These are phyloP conservation scores for Nicotiana tabacum DNA, from an alignment of 257 asterid species.

Conservation along the genomic window DNA sequence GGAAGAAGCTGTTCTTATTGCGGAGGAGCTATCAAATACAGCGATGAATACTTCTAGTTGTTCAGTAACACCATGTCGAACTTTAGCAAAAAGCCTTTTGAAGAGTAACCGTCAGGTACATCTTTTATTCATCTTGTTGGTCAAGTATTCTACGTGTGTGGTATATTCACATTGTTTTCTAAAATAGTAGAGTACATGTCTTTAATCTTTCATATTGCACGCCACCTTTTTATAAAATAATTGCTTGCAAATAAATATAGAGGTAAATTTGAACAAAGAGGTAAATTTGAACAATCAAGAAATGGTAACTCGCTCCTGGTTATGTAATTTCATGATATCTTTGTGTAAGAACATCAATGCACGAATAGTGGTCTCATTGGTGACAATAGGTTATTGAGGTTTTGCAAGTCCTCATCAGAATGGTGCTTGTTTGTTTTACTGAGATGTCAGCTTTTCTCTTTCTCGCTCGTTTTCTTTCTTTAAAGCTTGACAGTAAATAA, in stretches of 20 bases:
- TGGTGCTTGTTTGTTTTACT: background rate
- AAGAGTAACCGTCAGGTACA: conserved; percentile 88
- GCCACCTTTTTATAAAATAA: background rate
- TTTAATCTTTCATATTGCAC: background rate
- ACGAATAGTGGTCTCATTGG: background rate
- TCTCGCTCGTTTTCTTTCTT: background rate
- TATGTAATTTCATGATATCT: background rate
- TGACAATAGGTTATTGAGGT: background rate
- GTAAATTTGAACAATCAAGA: background rate
- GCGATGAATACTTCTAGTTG: conserved; percentile 40
- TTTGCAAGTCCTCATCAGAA: background rate
- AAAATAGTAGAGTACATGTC: background rate
- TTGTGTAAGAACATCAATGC: background rate
- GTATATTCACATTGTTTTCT: background rate
- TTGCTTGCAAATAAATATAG: background rate
- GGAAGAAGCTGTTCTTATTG: conserved; percentile 90
- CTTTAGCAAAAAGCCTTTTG: conserved; percentile 74
- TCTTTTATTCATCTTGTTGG: conserved; percentile 3
- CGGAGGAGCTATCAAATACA: conserved; percentile 88
- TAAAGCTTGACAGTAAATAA: background rate
- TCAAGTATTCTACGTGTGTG: background rate
- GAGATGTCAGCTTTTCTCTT: background rate
- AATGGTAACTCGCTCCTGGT: background rate
- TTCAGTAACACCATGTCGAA: conserved; percentile 79
- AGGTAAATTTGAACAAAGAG: background rate